These are phyloP conservation scores for Hymenoscyphus fraxineus DNA, from an alignment of 2,329 filamentous ascomycete genomes.

Conservation along the genomic window DNA sequence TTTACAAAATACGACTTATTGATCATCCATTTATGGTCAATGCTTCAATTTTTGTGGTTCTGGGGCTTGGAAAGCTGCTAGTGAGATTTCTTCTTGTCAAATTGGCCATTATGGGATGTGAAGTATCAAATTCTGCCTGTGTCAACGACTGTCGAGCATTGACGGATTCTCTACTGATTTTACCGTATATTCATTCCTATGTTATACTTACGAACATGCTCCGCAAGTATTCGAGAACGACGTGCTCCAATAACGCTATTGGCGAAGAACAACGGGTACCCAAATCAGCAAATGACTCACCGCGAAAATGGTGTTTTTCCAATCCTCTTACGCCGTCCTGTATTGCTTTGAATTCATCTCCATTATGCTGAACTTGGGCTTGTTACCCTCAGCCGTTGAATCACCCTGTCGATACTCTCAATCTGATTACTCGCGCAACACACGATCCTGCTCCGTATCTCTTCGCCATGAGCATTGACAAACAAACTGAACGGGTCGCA, in stretches of 20 bases:
- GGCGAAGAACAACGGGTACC: neutral
- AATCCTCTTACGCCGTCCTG: neutral
- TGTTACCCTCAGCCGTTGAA: slow-evolving; percentile 2
- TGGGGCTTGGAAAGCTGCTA: neutral
- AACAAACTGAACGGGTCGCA: neutral
- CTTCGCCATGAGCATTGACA: neutral
- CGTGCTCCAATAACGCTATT: slow-evolving; percentile 7
- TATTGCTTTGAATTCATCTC: slow-evolving; percentile 4
- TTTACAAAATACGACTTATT: neutral
- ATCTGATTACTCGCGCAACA: neutral
- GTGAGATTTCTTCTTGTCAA: neutral
- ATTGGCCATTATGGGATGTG: neutral
- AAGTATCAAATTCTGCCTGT: neutral
- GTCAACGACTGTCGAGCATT: neutral
- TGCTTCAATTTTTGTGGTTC: neutral
- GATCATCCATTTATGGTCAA: neutral
- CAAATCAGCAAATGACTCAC: neutral
- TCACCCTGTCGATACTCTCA: neutral
- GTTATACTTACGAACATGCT: neutral
- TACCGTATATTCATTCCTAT: neutral
- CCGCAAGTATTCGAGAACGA: neutral
- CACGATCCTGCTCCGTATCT: neutral
- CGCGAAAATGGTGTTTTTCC: neutral
- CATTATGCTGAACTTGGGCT: slow-evolving; percentile 1
- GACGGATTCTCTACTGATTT: neutral